Percentiles rank a stretch among this genome's conserved stretches.
These are phyloP conservation scores for Penstemon davidsonii DNA, from an alignment of 257 asterid genomes.

Conservation along the genomic window DNA sequence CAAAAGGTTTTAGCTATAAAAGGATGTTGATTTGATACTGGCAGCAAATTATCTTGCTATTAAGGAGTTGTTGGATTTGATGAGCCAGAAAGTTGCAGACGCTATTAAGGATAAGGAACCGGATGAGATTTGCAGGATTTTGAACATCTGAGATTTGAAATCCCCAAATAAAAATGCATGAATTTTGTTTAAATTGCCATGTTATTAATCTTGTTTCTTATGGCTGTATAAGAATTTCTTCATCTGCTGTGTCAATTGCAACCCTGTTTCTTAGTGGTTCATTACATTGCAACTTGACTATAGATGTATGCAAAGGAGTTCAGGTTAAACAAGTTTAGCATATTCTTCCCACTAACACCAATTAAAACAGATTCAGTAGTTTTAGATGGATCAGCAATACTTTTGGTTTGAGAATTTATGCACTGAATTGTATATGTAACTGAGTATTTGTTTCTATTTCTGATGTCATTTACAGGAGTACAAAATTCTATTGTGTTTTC, in stretches of 20 bases:
- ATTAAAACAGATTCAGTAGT: too few species aligned
- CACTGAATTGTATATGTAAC: neutral
- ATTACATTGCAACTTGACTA: too few species aligned
- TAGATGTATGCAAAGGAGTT: too few species aligned
- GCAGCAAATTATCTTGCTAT: neutral
- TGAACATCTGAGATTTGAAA: neutral
- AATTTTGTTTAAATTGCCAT: too few species aligned
- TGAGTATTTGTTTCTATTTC: neutral
- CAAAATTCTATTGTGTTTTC: neutral
- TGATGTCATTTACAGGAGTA: neutral
- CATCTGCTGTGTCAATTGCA: too few species aligned
- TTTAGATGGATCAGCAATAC: neutral
- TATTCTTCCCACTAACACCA: too few species aligned
- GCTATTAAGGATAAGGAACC: neutral
- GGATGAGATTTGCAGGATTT: neutral
- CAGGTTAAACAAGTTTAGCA: too few species aligned
- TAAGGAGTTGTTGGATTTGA: neutral
- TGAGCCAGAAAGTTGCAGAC: neutral
- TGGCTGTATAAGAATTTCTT: too few species aligned
- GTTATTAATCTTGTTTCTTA: too few species aligned
- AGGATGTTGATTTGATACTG: neutral
- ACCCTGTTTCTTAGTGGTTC: too few species aligned
- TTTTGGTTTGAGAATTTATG: neutral
- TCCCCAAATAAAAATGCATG: too few species aligned
- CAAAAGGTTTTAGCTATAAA: neutral